Base-by-base conservation (phyloP, 768 basidiomycete species). In the Hydnomerulius pinastri region DNA sequence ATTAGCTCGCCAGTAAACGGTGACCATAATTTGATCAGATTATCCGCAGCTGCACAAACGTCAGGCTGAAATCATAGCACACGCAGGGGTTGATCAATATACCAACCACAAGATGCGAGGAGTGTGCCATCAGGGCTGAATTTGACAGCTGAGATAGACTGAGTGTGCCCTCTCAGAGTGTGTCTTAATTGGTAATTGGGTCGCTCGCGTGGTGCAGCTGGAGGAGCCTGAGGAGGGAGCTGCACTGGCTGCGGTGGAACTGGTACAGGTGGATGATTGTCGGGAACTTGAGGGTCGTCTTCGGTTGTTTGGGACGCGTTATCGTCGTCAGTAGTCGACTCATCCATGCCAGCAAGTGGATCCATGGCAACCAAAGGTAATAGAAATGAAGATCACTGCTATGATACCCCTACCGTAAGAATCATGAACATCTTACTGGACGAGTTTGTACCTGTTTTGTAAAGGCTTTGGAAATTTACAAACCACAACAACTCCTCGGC, bases 71-170 rank as follows among this genome's bases (percentile, higher is more conserved):
- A 27, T 23, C 37, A 17, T 33, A 37, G 38, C n/a, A 20, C 13
- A 6, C 12, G 23, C 10, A 30, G 50, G 53, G 15, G 18, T 4
- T 23, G n/a, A 28, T 37, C 37, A 43, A 7, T 17, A 27, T 27
- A 73, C 86, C 50, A 63, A 95, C 94, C 86, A 58, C 87, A 90
- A n/a, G 92, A 92, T 15, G 92, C 92, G 18, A 97, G 74, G 13
- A 86, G 70, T 18, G 80, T 80, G 9, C 95, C 95, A 64, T 96
- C 90, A 0, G 89, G 88, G 61, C 92, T 92, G 68, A 97, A 98
- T 66, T 91, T 92, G 53, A 95, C 85, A 17, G 92, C 85, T 24
- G 93, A 93, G 45, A 97, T 86, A 0, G 88, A 86, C 61, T 82
- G 80, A 6, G 83, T 85, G 64, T 98, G 94, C 0, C 92, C 95